Percentiles rank a stretch among this genome's conserved stretches.
Evolutionary conservation across 192 early-diverging fungal genomes (phyloP).

Genomic region (Backusella parvicylindrica): DNA sequence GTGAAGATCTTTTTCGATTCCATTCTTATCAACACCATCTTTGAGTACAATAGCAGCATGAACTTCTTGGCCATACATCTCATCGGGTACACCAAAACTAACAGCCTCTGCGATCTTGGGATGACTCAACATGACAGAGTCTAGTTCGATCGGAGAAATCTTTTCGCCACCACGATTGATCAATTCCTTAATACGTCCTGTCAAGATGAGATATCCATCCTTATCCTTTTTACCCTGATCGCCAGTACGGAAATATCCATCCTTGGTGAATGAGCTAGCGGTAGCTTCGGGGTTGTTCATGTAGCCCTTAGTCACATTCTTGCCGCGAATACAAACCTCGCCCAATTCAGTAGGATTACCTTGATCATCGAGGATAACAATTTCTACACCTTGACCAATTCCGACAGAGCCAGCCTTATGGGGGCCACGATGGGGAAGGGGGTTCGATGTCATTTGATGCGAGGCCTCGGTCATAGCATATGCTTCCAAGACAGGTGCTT

Average conservation of each 20-base stretch:
- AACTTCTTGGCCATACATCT: slow-evolving; percentile 83
- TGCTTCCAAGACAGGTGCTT: slow-evolving; percentile 76
- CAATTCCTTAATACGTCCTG: slow-evolving; percentile 86
- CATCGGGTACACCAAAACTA: slow-evolving; percentile 68
- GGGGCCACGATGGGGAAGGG: slow-evolving; percentile 50
- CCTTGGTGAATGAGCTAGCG: slow-evolving; percentile 54
- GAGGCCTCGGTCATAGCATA: slow-evolving; percentile 90
- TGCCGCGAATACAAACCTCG: slow-evolving; percentile 83
- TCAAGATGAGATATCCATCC: slow-evolving; percentile 75
- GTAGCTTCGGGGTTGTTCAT: slow-evolving; percentile 70
- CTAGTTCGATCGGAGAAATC: slow-evolving; percentile 86
- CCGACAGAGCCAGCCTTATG: slow-evolving; percentile 80
- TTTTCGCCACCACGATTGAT: slow-evolving; percentile 92
- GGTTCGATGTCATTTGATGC: slow-evolving; percentile 85
- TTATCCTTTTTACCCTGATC: slow-evolving; percentile 78
- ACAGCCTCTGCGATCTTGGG: slow-evolving; percentile 71
- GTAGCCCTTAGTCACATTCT: slow-evolving; percentile 78
- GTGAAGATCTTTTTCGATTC: slow-evolving; percentile 47
- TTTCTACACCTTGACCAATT: slow-evolving; percentile 69
- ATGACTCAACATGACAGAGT: slow-evolving; percentile 64
- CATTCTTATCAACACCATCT: slow-evolving; percentile 6
- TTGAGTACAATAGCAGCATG: slow-evolving; percentile 69
- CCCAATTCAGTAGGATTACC: slow-evolving; percentile 53
- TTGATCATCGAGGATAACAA: slow-evolving; percentile 62
- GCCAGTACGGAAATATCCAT: slow-evolving; percentile 79